Evolutionary conservation across 768 basidiomycete species (phyloP).

Genomic region (Suillus bovinus): DNA sequence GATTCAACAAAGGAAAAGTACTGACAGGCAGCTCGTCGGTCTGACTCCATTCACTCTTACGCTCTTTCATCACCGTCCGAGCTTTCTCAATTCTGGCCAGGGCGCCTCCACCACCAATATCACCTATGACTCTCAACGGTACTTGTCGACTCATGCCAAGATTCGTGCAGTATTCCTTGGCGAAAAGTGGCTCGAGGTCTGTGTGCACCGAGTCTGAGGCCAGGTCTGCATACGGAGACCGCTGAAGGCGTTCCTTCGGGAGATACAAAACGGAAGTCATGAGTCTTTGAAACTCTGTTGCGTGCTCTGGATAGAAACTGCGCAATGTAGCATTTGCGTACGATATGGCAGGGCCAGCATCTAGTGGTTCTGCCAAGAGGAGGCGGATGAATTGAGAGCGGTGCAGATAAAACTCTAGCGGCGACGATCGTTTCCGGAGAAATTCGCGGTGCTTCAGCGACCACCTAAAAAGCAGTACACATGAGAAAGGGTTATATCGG

Average conservation of each 20-base stretch:
- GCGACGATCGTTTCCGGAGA: constrained; percentile 67
- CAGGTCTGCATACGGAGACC: constrained; percentile 75
- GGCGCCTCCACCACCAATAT: constrained; percentile 91
- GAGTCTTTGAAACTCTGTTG: constrained; percentile 66
- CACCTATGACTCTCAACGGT: constrained; percentile 85
- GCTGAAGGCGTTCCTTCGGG: constrained; percentile 62
- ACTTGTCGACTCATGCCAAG: constrained; percentile 89
- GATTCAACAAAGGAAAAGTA: background rate
- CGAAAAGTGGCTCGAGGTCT: constrained; percentile 81
- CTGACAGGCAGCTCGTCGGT: constrained; percentile 84
- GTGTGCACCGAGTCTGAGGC: constrained; percentile 70
- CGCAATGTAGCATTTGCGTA: constrained; percentile 74
- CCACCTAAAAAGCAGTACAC: constrained; percentile 62
- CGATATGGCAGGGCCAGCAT: constrained; percentile 58
- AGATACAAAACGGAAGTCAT: constrained; percentile 71
- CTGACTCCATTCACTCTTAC: constrained; percentile 91
- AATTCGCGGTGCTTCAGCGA: constrained; percentile 63
- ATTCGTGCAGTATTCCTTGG: constrained; percentile 85
- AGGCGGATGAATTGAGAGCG: constrained; percentile 88
- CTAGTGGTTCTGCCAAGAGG: constrained; percentile 61
- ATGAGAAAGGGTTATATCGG: background rate
- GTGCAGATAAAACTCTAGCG: constrained; percentile 88
- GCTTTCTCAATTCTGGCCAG: constrained; percentile 93
- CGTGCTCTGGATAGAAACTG: constrained; percentile 63
- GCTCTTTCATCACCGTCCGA: constrained; percentile 88